Evolutionary conservation across 176 grass and related monocot species (phyloP), one percentile per base, ranked within the genome.

Genomic region (Puya raimondii): DNA sequence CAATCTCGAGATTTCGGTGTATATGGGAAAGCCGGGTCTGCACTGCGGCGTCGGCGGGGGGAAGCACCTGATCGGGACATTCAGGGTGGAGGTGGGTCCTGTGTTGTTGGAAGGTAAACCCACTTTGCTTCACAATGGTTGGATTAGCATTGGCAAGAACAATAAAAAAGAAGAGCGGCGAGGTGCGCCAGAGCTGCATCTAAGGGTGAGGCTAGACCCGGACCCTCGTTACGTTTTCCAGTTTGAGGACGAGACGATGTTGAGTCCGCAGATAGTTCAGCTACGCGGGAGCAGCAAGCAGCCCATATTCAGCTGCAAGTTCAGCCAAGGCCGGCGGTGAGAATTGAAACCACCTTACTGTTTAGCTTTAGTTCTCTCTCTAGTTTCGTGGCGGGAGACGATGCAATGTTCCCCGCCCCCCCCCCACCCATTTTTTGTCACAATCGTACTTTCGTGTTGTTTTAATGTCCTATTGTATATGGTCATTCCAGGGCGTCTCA

Each of bases 301-400:
- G 49, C 86, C 93, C 26, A 92, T 97, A 47, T 97, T 97, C 68
- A 97, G 84, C 74, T 90, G 93, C 89, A 89, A 89, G 77, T 97
- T 97, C 83, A 78, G 83, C 74, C 72, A 76, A 27, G 89, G 90
- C 64, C 67, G 82, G 63, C 75, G 89, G 88, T 91, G 25, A 66
- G 64, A 25, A 67, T 6, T 67, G 23, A 13, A 11, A 59, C 7
- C 50, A 10, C n/a, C 14, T 69, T 7, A 49, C 15, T 42, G 33
- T 42, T 17, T 59, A 20, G 54, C 20, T 15, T 59, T 59, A 59
- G 13, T 17, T 57, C 53, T 17, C 53, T 57, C 53, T 17, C n/a
- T 13, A 57, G 53, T 57, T 13, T 9, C 12, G 3, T 57, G 15
- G 53, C 4, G 53, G 15, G n/a, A 57, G 4, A 57, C 4, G 2